Conservation (phyloP, 176 grass and related monocot genomes). For the Carex kokanica region DNA sequence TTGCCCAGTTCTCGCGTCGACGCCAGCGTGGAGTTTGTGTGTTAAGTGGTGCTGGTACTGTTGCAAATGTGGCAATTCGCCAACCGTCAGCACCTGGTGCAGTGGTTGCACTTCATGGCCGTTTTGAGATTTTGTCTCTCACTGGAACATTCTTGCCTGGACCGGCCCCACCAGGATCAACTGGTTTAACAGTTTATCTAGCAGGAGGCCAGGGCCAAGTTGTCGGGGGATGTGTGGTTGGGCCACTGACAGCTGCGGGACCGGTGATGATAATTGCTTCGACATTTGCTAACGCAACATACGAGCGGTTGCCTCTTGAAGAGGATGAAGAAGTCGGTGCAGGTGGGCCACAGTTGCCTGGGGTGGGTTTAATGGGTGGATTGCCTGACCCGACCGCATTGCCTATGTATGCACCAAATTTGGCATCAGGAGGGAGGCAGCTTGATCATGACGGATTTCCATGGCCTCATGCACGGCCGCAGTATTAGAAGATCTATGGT, state of each 20-base stretch:
- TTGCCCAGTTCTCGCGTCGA: constrained; percentile 70
- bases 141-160: constrained; percentile 75
- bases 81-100: constrained; percentile 58
- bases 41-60: constrained; percentile 65
- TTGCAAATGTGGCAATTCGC: constrained; percentile 59
- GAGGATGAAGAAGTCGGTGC: constrained; percentile 42
- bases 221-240: constrained; percentile 71
- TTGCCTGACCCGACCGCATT: constrained; percentile 50
- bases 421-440: constrained; percentile 36
- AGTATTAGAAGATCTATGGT: constrained; percentile 35
- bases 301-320: constrained; percentile 74
- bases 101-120: constrained; percentile 61
- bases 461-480: constrained; percentile 59
- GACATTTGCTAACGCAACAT: constrained; percentile 74
- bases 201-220: constrained; percentile 75
- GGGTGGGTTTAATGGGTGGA: constrained; percentile 24
- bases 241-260: constrained; percentile 68
- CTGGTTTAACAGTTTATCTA: constrained; percentile 72
- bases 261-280: constrained; percentile 85
- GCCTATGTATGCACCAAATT: constrained; percentile 48
- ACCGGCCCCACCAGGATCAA: constrained; percentile 65
- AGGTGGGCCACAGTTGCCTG: constrained; percentile 25
- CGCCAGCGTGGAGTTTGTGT: constrained; percentile 76
- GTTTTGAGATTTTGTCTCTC: constrained; percentile 80
- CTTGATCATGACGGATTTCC: constrained; percentile 44